Evolutionary conservation across 495 filamentous ascomycete species (phyloP), one percentile per base, ranked within the genome.

Genomic region (Platismatia glauca): DNA sequence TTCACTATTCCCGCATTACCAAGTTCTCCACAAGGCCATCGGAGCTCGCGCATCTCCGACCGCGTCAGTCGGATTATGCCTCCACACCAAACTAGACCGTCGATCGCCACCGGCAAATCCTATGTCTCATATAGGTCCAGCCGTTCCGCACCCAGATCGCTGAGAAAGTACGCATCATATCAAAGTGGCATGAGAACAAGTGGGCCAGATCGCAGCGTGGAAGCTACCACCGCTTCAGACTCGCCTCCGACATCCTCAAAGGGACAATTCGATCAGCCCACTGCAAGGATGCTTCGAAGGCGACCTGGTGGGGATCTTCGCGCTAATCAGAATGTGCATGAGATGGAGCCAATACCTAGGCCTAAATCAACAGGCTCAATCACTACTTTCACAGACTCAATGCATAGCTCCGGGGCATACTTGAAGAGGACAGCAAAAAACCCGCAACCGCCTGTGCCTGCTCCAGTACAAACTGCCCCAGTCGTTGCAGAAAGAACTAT

Each of bases 271-370:
- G 75, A 77, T 41, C 76, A 72, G 59, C 70, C 71, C 39, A 68
- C 72, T 9, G 75, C 72, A 18, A 79, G 77, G 55, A 81, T 89
- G 63, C 84, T 98, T 46, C 84, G 94, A 61, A 82, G 94, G 69
- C 83, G 89, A 34, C 95, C 93, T 22, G 94, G 94, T 56, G 91
- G 94, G 41, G 87, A 97, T 75, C 77, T 98, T 57, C 85, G 90
- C 65, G 89, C 87, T 31, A 90, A 85, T 57, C 79, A 83, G 34
- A 89, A 88, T 70, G 86, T 89, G 31, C 82, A 83, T 64, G 89
- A 91, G 46, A 69, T 89, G 11, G 83, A 88, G 55, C 71, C 78
- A 39, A 73, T 78, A 5, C 77, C 79, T 57, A 81, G 84, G 66
- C 89, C 89, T 29, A 82, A 78, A 44, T 95, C 91, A 9, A 81